Base-by-base conservation (phyloP, 805 yeast genomes). In the Jamesozyma piceae region DNA sequence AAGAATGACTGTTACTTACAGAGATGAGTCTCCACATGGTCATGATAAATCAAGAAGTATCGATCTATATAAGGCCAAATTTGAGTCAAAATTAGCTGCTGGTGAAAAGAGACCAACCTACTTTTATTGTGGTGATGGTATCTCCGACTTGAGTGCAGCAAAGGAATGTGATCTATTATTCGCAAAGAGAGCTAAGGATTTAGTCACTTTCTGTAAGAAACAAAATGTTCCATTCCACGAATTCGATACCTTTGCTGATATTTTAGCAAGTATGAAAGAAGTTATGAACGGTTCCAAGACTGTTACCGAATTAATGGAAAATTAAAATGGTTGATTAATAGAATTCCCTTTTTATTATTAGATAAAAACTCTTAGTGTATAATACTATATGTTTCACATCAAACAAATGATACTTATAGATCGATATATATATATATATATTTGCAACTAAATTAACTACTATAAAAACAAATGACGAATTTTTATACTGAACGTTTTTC, bases 51-150 rank as follows among this genome's bases (percentile, higher is more conserved):
- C 95, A 26, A 72, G 75, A 43, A 82, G 92, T 24, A 90, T 92
- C 53, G 72, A 75, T 42, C 60, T 59, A 19, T 63, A 62, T 46
- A 66, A 58, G 61, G 55, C 44, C 47, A 55, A 49, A 43, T 59
- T 46, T 48, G 64, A 49, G 20, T 47, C 60, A 10, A 59, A 60
- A 18, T 53, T 47, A 48, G 52, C 43, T 14, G 50, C 53, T 11
- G 64, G 61, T 29, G 61, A 54, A 6, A 55, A 63, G 18, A 71
- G 75, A 38, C 95, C 95, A 14, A 68, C 70, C 32, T 72, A 87
- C 53, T 86, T 90, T 62, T 92, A 92, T 69, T 85, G 95, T 57
- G 99, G 99, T 45, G 99, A 92, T 62, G 99, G 99, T 49, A 96
- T 92, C 27, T 81, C 94, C 37, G 99, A 92, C 63, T 70, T 92